Percentiles rank a stretch among this genome's conserved stretches.
These are phyloP conservation scores for Oxalis stricta DNA, from an alignment of 441 rosid species.

Conservation along the genomic window DNA sequence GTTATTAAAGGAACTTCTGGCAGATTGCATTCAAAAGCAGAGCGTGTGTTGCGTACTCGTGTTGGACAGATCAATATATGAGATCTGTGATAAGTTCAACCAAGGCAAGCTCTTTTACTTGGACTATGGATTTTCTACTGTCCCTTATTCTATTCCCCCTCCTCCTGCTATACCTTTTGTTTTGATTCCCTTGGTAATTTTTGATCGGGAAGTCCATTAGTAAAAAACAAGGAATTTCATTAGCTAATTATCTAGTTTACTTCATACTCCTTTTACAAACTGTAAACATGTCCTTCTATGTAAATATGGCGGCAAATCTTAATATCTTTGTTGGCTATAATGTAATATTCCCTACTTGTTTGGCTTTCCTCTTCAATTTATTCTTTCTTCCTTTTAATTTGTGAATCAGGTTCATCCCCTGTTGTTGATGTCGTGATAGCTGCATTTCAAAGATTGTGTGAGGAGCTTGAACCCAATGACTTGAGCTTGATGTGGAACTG, in stretches of 20 bases:
- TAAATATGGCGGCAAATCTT: background rate
- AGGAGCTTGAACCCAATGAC: slow-evolving; percentile 43
- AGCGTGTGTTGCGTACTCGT: slow-evolving; percentile 33
- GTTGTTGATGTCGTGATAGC: slow-evolving; percentile 51
- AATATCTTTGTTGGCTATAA: no score
- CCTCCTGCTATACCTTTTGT: no score
- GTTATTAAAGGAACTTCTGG: slow-evolving; percentile 51
- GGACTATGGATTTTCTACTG: background rate
- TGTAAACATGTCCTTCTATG: background rate
- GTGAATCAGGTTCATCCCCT: slow-evolving; percentile 37
- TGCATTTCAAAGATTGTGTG: slow-evolving; percentile 50
- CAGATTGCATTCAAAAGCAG: slow-evolving; percentile 68
- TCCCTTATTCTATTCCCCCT: no score
- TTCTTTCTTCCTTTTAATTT: slow-evolving; percentile 7
- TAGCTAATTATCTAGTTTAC: no score
- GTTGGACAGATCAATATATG: slow-evolving; percentile 34
- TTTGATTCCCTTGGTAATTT: no score
- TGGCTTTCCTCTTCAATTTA: no score
- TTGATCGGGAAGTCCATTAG: no score
- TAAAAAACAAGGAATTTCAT: no score
- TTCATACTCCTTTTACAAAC: no score
- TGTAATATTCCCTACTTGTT: no score
- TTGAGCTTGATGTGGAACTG: slow-evolving; percentile 43
- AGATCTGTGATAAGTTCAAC: slow-evolving; percentile 34
- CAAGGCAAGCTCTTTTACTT: slow-evolving; percentile 41